A percentile compares a stretch with the other conserved stretches of the same genome.
These are phyloP conservation scores for Trichophyton equinum DNA, from an alignment of 2,329 filamentous ascomycete genomes.

Conservation along the genomic window DNA sequence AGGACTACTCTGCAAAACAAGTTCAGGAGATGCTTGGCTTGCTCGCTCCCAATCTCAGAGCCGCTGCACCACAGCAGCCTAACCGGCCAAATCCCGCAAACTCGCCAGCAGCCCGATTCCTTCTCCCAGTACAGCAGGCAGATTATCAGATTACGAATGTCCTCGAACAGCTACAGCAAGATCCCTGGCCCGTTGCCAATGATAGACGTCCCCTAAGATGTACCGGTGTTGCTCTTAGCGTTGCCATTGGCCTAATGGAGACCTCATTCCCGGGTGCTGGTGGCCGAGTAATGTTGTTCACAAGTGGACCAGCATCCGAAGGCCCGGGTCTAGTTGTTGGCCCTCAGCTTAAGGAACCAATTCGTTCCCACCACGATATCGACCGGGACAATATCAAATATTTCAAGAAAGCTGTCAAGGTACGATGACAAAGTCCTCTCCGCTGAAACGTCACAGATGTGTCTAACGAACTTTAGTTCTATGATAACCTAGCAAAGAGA, in stretches of 20 bases:
- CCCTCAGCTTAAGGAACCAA: slow-evolving; percentile 87
- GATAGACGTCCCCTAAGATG: slow-evolving; percentile 84
- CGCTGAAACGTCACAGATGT: background rate
- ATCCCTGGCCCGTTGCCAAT: slow-evolving; percentile 93
- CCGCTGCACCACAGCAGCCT: slow-evolving; percentile 58
- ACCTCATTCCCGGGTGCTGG: slow-evolving; percentile 92
- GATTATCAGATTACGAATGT: slow-evolving; percentile 97
- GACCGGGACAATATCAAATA: slow-evolving; percentile 98
- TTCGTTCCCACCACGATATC: slow-evolving; percentile 96
- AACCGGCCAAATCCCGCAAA: slow-evolving; percentile 62
- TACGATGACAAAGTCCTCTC: slow-evolving; percentile 27
- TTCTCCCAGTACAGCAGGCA: slow-evolving; percentile 86
- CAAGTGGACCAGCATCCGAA: slow-evolving; percentile 87
- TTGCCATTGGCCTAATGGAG: slow-evolving; percentile 84
- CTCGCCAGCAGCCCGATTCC: slow-evolving; percentile 75
- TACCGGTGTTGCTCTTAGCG: slow-evolving; percentile 90
- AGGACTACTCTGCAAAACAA: slow-evolving; percentile 95
- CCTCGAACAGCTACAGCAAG: slow-evolving; percentile 86
- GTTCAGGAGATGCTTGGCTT: slow-evolving; percentile 99
- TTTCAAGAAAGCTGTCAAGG: slow-evolving; percentile 97
- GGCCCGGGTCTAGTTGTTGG: slow-evolving; percentile 95
- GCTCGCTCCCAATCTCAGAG: slow-evolving; percentile 57
- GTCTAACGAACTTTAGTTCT: slow-evolving; percentile 52
- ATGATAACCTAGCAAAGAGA: slow-evolving; percentile 84
- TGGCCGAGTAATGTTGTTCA: slow-evolving; percentile 92